Evolutionary conservation across 495 filamentous ascomycete species (phyloP), one percentile per base, ranked within the genome.

Genomic region (Hypoxylon fuscum): DNA sequence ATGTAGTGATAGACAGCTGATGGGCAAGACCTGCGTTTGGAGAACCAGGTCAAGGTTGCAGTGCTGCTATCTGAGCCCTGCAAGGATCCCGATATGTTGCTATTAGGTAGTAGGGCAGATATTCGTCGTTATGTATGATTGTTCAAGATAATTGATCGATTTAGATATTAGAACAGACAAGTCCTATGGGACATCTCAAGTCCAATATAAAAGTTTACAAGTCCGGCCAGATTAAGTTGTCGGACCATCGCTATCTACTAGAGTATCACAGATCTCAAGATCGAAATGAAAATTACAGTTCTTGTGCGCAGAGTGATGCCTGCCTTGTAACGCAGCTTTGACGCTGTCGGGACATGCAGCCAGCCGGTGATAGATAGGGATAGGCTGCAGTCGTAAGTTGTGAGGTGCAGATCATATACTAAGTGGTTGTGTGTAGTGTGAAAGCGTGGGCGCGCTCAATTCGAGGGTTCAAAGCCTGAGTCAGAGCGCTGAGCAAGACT

Each of bases 41-140:
- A 55, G 15, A 58, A 34, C 48, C 61, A 48, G 21, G 29, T n/a
- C 43, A 64, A 40, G 21, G 61, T 64, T 18, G 27, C 48, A 58
- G 14, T 49, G 47, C 35, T 44, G 44, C 40, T 25, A 47, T 38
- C 35, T 58, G 10, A 10, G 35, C 40, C 14, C 29, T 48, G 49
- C 61, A 54, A 59, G 42, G 49, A 59, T 64, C 54, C 54, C 34
- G 42, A 64, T 64, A 41, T 49, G 41, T n/a, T 42, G 40, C 23
- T 27, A 40, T 47, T 40, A 17, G 43, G 32, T 46, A 42, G 34
- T 18, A 38, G 32, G 42, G 34, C 35, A 17, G 44, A n/a, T 22
- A 9, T 59, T 9, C 3, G 15, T 29, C 4, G 5, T 4, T 41
- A 41, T 41, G 17, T 41, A 10, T 41, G 18, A 14, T 4, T 41